These are phyloP conservation scores for Aechmea fasciata DNA, from an alignment of 176 grass and related monocot species.

Conservation along the genomic window DNA sequence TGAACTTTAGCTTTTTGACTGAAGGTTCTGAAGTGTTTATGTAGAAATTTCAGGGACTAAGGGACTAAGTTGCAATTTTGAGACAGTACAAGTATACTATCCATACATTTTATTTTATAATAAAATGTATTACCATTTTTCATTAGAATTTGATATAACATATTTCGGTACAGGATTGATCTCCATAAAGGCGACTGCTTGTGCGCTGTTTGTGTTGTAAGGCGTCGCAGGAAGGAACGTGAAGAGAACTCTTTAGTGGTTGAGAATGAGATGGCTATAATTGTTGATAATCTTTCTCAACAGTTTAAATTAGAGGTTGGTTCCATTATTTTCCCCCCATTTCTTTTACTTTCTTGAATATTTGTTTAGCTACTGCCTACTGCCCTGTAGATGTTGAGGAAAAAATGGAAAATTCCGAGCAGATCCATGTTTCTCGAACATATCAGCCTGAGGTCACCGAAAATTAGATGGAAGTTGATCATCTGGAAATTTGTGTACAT, in stretches of 20 bases:
- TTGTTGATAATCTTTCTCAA: slow-evolving; percentile 32
- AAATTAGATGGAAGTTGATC: slow-evolving; percentile 25
- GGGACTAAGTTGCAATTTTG: neutral
- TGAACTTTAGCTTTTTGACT: too few species aligned
- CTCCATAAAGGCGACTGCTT: slow-evolving; percentile 58
- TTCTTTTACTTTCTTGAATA: too few species aligned
- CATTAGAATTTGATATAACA: slow-evolving; percentile 13
- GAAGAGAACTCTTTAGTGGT: slow-evolving; percentile 37
- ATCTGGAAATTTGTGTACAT: slow-evolving; percentile 20
- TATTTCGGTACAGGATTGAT: slow-evolving; percentile 50
- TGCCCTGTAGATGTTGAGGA: slow-evolving; percentile 6
- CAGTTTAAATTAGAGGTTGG: slow-evolving; percentile 47
- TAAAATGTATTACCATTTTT: neutral
- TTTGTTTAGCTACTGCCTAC: neutral
- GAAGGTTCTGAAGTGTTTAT: too few species aligned
- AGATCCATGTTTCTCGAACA: neutral
- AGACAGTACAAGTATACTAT: neutral
- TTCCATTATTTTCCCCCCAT: slow-evolving; percentile 9
- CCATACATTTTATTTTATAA: neutral
- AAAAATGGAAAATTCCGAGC: slow-evolving; percentile 5
- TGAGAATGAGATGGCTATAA: slow-evolving; percentile 35
- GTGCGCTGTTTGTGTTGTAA: slow-evolving; percentile 80
- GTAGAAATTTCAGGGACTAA: too few species aligned
- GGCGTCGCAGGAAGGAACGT: slow-evolving; percentile 60
- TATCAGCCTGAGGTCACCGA: slow-evolving; percentile 21